Evolutionary conservation across 331 rosid species (phyloP).

Genomic region (Saraca asoca): DNA sequence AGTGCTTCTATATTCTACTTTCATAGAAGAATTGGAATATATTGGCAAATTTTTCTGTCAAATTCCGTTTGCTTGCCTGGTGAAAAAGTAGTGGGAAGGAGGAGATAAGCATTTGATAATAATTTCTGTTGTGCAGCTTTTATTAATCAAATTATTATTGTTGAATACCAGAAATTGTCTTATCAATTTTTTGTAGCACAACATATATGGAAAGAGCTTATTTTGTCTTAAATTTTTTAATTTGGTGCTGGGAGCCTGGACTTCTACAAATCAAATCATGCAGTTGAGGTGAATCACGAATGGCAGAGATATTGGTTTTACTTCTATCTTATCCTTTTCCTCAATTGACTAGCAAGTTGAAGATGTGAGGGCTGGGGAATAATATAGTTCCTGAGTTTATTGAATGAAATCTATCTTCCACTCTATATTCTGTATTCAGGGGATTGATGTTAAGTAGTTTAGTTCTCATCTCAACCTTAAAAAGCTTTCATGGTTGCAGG

Average conservation of each 20-base stretch:
- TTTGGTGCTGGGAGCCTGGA: conserved; percentile 1
- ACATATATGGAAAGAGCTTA: not conserved
- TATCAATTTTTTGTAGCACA: not conserved
- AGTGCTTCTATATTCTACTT: conserved; percentile 8
- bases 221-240: not conserved
- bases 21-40: not conserved
- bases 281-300: conserved; percentile 18
- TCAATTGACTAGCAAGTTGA: not conserved
- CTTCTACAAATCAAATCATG: conserved; percentile 13
- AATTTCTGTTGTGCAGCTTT: not conserved
- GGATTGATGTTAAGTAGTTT: conserved; percentile 5
- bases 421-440: not conserved
- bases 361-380: too few relatives aligned
- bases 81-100: not conserved
- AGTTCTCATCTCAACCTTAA: conserved; percentile 18
- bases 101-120: conserved; percentile 17
- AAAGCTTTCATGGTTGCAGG: conserved; percentile 51
- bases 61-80: conserved; percentile 1
- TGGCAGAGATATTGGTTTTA: not conserved
- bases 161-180: not conserved
- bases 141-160: not conserved
- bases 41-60: conserved; percentile 25
- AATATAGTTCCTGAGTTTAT: not conserved
- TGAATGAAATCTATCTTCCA: not conserved
- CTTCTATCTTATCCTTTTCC: not conserved